Evolutionary conservation across 768 basidiomycete species (phyloP), one percentile per base, ranked within the genome.

Genomic region (Lactifluus rugatus): DNA sequence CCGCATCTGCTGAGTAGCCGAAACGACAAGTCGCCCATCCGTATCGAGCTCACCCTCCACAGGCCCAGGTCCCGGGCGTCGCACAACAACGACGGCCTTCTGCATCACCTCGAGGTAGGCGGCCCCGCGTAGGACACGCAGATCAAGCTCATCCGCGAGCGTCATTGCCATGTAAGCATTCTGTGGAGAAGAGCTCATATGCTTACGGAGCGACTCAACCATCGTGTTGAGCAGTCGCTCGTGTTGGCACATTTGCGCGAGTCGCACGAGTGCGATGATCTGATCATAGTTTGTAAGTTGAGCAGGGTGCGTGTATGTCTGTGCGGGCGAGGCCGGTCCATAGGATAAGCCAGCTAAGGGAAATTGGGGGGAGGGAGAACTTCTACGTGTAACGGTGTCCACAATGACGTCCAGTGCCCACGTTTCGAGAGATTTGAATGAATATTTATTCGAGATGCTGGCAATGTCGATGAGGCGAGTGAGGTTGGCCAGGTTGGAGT

Each of bases 61-160:
- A 45, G 41, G 56, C n/a, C 52, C 66, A 48, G 31, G 55, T n/a
- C 61, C 23, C 39, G 54, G 28, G 46, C 62, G 53, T 63, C 64
- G 52, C 63, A 66, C 62, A 65, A 72, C 48, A 25, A 80, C 77
- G 34, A 72, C 69, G 1, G 77, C 78, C 63, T 80, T 83, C 64
- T 82, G 82, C 78, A 88, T 81, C n/a, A 87, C 81, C 68, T 84
- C 83, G 54, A 86, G 73, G 69, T 88, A 89, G 41, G 84, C 85
- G 1, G 76, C 73, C 31, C 87, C 85, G 37, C 81, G 76, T 41
- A 89, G 72, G 1, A 74, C 70, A 37, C 79, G 74, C 50, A 89
- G 72, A 64, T 82, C 71, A 28, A 88, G 75, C 58, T 89, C 86
- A 64, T 89, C 86, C 3, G 84, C 81, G 23, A 89, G 77, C 7